Evolutionary conservation across 23 red algal species (phyloP), one percentile per base, ranked within the genome.

Genomic region (Agarophyton chilense): DNA sequence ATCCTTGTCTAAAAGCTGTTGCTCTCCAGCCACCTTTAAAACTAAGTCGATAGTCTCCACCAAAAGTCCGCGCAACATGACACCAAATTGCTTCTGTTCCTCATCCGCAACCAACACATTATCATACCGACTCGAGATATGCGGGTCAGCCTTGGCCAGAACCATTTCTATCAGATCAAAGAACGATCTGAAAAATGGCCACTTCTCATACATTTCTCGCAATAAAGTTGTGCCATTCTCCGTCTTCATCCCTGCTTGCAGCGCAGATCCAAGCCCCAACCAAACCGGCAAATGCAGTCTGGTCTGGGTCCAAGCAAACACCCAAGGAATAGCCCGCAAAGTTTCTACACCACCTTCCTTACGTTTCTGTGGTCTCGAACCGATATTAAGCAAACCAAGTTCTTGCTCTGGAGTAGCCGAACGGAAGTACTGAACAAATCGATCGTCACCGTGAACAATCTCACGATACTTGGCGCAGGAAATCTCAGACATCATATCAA

Each of bases 251-350:
- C 84, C 85, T 34, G 72, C 91, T 31, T 80, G 60, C 13, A 99
- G 70, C 1, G 97, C 97, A 24, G 83, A 74, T 19, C 97, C 97
- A 43, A 96, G 78, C 22, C 97, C 97, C 25, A 99, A 61, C 97
- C 97, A 99, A 1, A 99, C 97, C 3, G 97, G 97, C 29, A 99
- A 75, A 46, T 99, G 97, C 14, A 96, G 84, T 25, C 97, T 82
- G 34, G 93, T 99, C 78, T 99, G 97, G 39, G 90, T 99, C 97
- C 97, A 99, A 0, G 92, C 93, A 91, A 99, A 99, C n/a, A 99
- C 83, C 97, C 97, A 99, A 5, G 97, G 97, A 61, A 99, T 99
- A 32, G 97, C 97, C n/a, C 97, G 97, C 44, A 99, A 82, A 14
- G 97, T 96, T 73, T 99, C 97, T 10, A 99, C 97, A 53, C 97